Base-by-base conservation (phyloP, 2,329 filamentous ascomycete genomes). In the Lachnellula occidentalis region DNA sequence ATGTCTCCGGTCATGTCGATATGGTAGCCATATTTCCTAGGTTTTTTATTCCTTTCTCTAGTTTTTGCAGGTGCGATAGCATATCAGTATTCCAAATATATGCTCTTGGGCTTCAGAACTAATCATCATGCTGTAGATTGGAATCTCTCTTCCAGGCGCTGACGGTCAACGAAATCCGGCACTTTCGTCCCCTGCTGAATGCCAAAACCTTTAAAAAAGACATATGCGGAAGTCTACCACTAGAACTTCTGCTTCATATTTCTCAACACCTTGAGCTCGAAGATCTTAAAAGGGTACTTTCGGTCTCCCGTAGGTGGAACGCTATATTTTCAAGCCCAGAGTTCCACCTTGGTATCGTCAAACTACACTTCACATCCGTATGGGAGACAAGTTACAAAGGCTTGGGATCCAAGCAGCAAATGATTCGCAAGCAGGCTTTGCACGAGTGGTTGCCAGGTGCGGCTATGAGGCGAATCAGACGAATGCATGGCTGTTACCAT, bases 301-400 rank as follows among this genome's bases (percentile, higher is more conserved):
- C 45, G n/a, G 64, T 68, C 21, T 63, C 54, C 34, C 55, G 27
- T 6, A 19, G 19, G 31, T 68, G 66, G 66, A 55, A 57, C n/a
- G 39, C 21, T 14, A 55, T 37, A 14, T 64, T 66, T 41, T 56
- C 55, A 3, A 55, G 52, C 24, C 48, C 46, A 9, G 53, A 62
- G 0, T 37, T 64, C 31, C 63, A 51, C 34, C n/a, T 50, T 4
- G 47, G 36, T 14, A 19, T 58, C 41, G 37, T 43, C 47, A 56
- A 49, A 19, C 17, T 22, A n/a, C 31, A 50, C 22, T 58, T 56
- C 24, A 14, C 37, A 14, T 17, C 37, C 19, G 34, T 41, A 14
- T 53, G 42, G 31, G 43, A 51, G 8, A 34, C 17, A 22, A 45
- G 22, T 31, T n/a, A 31, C 27, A 34, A 43, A 15, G 8, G 4